Evolutionary conservation across 1,139 yeast genomes (phyloP).

Genomic region (Petasospora fabianii): DNA sequence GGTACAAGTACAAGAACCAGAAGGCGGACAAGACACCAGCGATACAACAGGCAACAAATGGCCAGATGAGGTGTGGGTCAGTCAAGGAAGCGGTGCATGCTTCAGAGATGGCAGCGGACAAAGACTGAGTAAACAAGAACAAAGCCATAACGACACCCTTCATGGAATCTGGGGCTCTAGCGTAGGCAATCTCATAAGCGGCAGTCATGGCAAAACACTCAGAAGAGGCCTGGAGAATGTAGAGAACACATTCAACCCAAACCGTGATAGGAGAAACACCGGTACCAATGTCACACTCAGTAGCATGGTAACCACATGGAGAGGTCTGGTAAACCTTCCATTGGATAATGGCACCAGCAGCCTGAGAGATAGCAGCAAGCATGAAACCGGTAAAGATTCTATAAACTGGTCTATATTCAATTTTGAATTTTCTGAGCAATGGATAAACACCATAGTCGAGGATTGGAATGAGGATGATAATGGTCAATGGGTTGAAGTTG

Average conservation of each 20-base stretch:
- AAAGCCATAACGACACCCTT: constrained; percentile 67
- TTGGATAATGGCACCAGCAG: constrained; percentile 80
- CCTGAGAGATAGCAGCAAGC: constrained; percentile 66
- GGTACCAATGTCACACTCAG: constrained; percentile 44
- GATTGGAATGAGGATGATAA: constrained; percentile 61
- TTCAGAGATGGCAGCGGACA: constrained; percentile 56
- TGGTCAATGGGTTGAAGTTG: constrained; percentile 65
- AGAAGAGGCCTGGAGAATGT: constrained; percentile 56
- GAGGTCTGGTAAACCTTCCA: constrained; percentile 67
- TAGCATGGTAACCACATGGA: constrained; percentile 57
- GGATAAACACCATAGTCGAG: constrained; percentile 59
- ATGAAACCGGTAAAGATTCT: constrained; percentile 75
- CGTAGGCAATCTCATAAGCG: constrained; percentile 67
- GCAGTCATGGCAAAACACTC: constrained; percentile 70
- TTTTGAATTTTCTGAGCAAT: constrained; percentile 46
- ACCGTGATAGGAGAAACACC: constrained; percentile 49
- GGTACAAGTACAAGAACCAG: constrained; percentile 43
- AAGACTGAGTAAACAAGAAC: constrained; percentile 56
- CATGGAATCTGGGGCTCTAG: constrained; percentile 65
- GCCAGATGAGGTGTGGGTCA: constrained; percentile 55
- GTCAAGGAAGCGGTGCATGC: constrained; percentile 51
- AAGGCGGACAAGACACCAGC: constrained; percentile 43
- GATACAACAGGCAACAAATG: constrained; percentile 48
- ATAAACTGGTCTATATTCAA: constrained; percentile 65
- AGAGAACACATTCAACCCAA: constrained; percentile 52